Evolutionary conservation across 257 asterid species (phyloP).

Genomic region (Orobanche coerulescens): DNA sequence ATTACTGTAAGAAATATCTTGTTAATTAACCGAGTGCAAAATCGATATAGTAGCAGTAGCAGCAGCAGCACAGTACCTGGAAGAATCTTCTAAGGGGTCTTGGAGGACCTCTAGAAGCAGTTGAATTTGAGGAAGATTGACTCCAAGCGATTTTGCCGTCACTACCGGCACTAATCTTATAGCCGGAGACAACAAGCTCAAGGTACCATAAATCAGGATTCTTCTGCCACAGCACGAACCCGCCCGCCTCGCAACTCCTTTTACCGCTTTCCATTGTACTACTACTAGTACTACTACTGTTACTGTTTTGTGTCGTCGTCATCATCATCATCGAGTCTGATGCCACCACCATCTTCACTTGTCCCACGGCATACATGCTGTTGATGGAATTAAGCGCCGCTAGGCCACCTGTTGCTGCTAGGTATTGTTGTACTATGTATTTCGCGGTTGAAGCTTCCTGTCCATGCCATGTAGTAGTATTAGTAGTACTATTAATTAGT

Average conservation of each 20-base stretch:
- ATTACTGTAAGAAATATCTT: no score
- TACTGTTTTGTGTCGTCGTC: no score
- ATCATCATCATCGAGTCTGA: constrained; percentile 30
- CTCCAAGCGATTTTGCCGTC: constrained; percentile 83
- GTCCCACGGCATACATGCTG: constrained; percentile 92
- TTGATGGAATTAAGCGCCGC: constrained; percentile 44
- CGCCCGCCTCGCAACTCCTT: constrained; percentile 52
- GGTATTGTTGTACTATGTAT: constrained; percentile 85
- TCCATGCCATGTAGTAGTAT: no score
- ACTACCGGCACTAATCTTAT: constrained; percentile 76
- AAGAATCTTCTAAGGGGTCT: constrained; percentile 80
- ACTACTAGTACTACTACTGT: no score
- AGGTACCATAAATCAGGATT: constrained; percentile 89
- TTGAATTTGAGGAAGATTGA: constrained; percentile 54
- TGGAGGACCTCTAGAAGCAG: constrained; percentile 67
- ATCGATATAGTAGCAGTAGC: no score
- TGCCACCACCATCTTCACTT: constrained; percentile 60
- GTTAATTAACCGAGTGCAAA: no score
- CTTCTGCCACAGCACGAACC: constrained; percentile 90
- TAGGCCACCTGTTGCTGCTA: constrained; percentile 87
- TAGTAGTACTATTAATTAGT: no score
- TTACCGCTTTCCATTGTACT: constrained; percentile 6
- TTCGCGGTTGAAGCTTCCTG: constrained; percentile 84
- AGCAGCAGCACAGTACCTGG: constrained; percentile 84
- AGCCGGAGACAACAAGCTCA: constrained; percentile 67